Percentiles rank a stretch among this genome's conserved stretches.
Evolutionary conservation across 805 yeast species (phyloP).

Genomic region (Starmerella potacharoeniae): DNA sequence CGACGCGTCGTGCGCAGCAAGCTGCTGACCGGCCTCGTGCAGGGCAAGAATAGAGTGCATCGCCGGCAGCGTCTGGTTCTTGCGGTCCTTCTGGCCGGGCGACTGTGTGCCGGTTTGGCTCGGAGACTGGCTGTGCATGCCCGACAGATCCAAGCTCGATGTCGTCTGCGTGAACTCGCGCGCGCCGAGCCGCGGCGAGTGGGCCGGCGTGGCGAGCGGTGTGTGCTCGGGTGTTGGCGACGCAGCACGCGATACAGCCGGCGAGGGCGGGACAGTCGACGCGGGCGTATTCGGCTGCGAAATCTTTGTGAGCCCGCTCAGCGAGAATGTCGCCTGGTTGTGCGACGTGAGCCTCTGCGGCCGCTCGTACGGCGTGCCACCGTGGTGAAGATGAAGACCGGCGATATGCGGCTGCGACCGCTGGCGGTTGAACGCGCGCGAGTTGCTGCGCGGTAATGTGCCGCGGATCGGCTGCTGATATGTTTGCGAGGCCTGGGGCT

Average conservation of each 20-base stretch:
- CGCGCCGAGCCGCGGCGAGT: constrained; percentile 35
- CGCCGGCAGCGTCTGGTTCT: constrained; percentile 2
- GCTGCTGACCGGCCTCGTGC: constrained; percentile 1
- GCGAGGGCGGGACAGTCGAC: constrained; percentile 36
- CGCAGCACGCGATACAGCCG: constrained; percentile 29
- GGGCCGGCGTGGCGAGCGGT: constrained; percentile 37
- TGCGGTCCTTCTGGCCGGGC: not conserved
- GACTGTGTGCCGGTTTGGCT: not conserved
- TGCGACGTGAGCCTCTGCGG: constrained; percentile 18
- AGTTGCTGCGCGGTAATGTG: constrained; percentile 5
- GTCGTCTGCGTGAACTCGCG: constrained; percentile 19
- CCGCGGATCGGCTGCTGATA: constrained; percentile 9
- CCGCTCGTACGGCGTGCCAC: constrained; percentile 24
- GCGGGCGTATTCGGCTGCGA: constrained; percentile 35
- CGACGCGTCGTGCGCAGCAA: not conserved
- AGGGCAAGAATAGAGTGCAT: not conserved
- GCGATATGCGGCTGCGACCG: constrained; percentile 23
- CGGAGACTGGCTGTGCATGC: not conserved
- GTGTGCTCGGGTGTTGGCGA: constrained; percentile 32
- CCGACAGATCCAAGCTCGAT: constrained; percentile 1
- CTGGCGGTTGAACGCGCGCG: constrained; percentile 14
- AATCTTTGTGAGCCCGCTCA: constrained; percentile 3
- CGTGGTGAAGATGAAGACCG: constrained; percentile 16
- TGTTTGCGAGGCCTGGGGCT: not conserved
- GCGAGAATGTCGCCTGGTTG: constrained; percentile 24